These are phyloP conservation scores for Leccinum fuscescens DNA, from an alignment of 1,284 basidiomycete genomes.

Conservation along the genomic window DNA sequence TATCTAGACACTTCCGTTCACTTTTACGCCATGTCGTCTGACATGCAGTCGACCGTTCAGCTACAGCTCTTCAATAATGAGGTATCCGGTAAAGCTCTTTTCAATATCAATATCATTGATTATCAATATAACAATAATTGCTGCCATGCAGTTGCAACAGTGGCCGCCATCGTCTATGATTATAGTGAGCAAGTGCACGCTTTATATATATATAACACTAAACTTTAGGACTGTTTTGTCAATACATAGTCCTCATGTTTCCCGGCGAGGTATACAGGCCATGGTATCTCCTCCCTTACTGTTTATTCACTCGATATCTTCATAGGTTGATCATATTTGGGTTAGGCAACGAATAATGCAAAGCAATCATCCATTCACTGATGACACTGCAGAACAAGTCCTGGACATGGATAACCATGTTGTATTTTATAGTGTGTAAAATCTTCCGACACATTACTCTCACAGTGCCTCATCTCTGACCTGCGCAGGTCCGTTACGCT, in stretches of 20 bases:
- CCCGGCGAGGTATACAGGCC: background rate
- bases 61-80: background rate
- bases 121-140: background rate
- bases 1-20: background rate
- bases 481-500: background rate
- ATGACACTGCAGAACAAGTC: background rate
- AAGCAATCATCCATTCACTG: background rate
- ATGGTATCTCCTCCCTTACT: background rate
- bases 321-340: background rate
- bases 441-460: background rate
- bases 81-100: background rate
- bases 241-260: background rate
- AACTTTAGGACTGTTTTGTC: background rate
- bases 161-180: background rate
- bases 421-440: background rate
- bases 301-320: background rate
- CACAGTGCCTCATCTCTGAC: background rate
- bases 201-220: background rate
- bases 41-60: background rate
- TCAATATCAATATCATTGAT: background rate
- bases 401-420: background rate
- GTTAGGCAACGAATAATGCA: background rate
- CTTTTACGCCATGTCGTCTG: background rate
- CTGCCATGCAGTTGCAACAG: background rate
- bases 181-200: background rate